Evolutionary conservation across 2,329 filamentous ascomycete genomes (phyloP).

Genomic region (Zymoseptoria passerinii): DNA sequence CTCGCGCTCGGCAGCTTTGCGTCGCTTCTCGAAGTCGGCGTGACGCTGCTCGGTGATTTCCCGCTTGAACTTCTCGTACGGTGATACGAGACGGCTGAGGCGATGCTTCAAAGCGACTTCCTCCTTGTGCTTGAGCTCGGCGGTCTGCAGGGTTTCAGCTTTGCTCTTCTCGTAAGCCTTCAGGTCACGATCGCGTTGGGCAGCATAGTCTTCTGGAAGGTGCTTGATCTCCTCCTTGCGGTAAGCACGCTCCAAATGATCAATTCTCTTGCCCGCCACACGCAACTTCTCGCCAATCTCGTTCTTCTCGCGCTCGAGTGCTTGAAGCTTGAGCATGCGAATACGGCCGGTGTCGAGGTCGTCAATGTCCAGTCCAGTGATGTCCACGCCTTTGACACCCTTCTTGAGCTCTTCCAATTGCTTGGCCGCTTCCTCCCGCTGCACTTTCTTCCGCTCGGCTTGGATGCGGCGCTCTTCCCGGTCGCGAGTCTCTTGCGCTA

Average conservation of each 20-base stretch:
- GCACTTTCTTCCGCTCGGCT: conserved; percentile 69
- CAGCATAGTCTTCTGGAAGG: conserved; percentile 73
- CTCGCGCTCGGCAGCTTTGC: conserved; percentile 83
- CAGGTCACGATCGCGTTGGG: conserved; percentile 69
- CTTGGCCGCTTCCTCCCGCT: conserved; percentile 56
- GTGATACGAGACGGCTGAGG: conserved; percentile 71
- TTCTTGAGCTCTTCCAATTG: conserved; percentile 94
- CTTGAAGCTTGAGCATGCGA: conserved; percentile 87
- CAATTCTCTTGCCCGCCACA: conserved; percentile 88
- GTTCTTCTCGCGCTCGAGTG: conserved; percentile 97
- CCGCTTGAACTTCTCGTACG: conserved; percentile 75
- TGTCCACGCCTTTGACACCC: conserved; percentile 72
- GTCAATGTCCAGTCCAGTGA: conserved; percentile 81
- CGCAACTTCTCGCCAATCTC: conserved; percentile 85
- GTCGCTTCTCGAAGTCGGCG: conserved; percentile 91
- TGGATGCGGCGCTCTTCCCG: conserved; percentile 79
- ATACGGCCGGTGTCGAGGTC: conserved; percentile 54
- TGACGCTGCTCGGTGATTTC: conserved; percentile 79
- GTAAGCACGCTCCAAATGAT: conserved; percentile 94
- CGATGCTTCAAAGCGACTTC: conserved; percentile 91
- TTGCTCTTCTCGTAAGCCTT: conserved; percentile 74
- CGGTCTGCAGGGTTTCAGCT: conserved; percentile 66
- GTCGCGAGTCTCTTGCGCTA: conserved; percentile 86
- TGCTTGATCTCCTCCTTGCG: conserved; percentile 94
- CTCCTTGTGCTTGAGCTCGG: conserved; percentile 83